Evolutionary conservation across 2,329 filamentous ascomycete genomes (phyloP), one percentile per base, ranked within the genome.

Genomic region (Aureobasidium subglaciale): DNA sequence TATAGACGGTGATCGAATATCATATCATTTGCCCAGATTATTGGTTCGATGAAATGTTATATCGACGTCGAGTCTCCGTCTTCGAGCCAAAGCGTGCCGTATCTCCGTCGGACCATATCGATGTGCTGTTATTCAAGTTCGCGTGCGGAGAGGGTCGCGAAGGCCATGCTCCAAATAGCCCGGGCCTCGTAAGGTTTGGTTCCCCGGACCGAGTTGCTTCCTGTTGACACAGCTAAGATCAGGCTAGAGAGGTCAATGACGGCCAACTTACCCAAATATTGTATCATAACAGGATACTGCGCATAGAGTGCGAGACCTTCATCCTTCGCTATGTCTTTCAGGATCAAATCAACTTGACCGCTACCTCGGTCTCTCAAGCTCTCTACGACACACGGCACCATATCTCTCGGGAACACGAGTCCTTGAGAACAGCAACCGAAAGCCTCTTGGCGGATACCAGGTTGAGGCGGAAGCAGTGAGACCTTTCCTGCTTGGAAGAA

Each of bases 341-440:
- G 9, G 15, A 46, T 13, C 15, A 46, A 3, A 32, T 46, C 42
- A 1, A 46, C 1, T 10, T 46, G 42, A 9, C 42, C 42, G 13
- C 16, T 32, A 7, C n/a, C 25, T 4, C 15, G 15, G 1, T 11
- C n/a, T 11, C 9, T 15, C 1, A 46, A 27, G 6, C 13, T n/a
- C 5, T 32, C 27, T 10, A 32, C 4, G 4, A 46, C 22, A 4
- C 4, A 20, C 2, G 9, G n/a, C 15, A 10, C 10, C 13, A 5
- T 32, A 20, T 9, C 8, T 13, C 59, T 41, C 3, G 68, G 65
- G 40, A 68, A 70, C 10, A 70, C 58, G 13, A 69, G 54, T 1
- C 61, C 68, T 59, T 71, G 68, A 2, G 68, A 64, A 43, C 67
- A 71, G 56, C 67, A 71, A 16, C 68, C 68, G 16, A 56, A 59